phyloP scores from a whole-genome alignment of 345 rosid genomes.

The Camelina neglecta region DNA sequence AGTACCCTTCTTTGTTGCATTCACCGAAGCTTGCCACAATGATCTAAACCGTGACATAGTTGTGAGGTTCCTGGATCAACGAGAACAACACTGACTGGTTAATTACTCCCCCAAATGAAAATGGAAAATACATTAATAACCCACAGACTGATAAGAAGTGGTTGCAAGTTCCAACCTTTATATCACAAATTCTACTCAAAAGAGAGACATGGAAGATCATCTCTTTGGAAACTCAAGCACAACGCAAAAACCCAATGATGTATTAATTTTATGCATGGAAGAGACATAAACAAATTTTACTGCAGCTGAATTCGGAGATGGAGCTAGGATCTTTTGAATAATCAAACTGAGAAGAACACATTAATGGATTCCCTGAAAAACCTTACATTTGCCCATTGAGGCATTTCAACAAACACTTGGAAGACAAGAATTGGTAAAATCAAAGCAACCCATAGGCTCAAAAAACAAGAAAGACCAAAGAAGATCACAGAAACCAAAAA shows the following conservation, averaged over 20 bases:
- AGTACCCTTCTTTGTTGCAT: slow-evolving; percentile 85
- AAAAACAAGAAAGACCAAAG: background rate
- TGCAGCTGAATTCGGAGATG: background rate
- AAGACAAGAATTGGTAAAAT: slow-evolving; percentile 8
- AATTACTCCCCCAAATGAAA: slow-evolving; percentile 2
- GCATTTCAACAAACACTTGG: slow-evolving; percentile 38
- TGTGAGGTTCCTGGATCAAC: slow-evolving; percentile 16
- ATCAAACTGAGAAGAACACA: background rate
- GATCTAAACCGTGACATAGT: slow-evolving; percentile 79
- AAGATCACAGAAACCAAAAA: background rate
- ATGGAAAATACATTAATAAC: slow-evolving; percentile 1
- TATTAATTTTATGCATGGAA: background rate
- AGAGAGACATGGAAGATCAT: background rate
- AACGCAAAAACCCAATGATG: background rate
- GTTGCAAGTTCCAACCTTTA: background rate
- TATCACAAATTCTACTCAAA: background rate
- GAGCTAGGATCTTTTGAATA: background rate
- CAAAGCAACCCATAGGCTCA: background rate
- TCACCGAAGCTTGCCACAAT: slow-evolving; percentile 65
- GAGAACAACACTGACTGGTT: background rate
- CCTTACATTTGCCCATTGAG: slow-evolving; percentile 2
- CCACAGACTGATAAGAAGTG: background rate
- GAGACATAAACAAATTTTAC: background rate
- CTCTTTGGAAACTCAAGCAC: background rate
- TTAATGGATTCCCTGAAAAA: background rate